Evolutionary conservation across 148 eudicot genomes (phyloP).

Genomic region (Chenopodium suecicum): DNA sequence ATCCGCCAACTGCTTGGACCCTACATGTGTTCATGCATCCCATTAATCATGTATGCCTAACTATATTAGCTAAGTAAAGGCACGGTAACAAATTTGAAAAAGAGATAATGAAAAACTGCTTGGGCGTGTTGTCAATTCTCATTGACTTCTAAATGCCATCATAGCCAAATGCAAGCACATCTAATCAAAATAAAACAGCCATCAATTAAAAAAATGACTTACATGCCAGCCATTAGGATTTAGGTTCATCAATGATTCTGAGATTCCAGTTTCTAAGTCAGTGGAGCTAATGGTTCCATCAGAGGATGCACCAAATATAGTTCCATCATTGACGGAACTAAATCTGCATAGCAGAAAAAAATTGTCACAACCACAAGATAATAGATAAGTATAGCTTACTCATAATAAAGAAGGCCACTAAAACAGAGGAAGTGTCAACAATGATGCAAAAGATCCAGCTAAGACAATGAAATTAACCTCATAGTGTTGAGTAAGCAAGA

Average conservation of each 20-base stretch:
- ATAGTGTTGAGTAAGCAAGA: slow-evolving; percentile 78
- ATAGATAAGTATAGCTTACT: neutral
- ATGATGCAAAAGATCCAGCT: neutral
- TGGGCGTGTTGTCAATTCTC: neutral
- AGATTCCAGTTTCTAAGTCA: slow-evolving; percentile 91
- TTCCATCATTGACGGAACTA: slow-evolving; percentile 70
- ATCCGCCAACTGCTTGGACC: slow-evolving; percentile 89
- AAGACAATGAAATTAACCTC: slow-evolving; percentile 49
- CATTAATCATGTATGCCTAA: neutral
- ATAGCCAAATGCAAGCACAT: neutral
- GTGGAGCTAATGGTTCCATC: slow-evolving; percentile 93
- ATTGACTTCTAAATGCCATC: neutral
- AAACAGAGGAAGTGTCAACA: slow-evolving; percentile 2
- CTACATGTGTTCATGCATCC: slow-evolving; percentile 39
- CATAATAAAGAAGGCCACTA: neutral
- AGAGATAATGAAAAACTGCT: neutral
- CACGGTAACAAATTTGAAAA: neutral
- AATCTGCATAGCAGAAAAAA: slow-evolving; percentile 46
- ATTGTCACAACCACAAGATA: slow-evolving; percentile 15
- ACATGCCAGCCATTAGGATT: slow-evolving; percentile 98
- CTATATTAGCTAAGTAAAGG: neutral
- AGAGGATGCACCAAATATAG: slow-evolving; percentile 81
- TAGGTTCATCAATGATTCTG: slow-evolving; percentile 71
- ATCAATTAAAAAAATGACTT: slow-evolving; percentile 6
- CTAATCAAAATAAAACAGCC: neutral